Percentiles rank a stretch among this genome's conserved stretches.
Evolutionary conservation across 75 land plant species (phyloP).

Genomic region (Selaginella moellendorffii): DNA sequence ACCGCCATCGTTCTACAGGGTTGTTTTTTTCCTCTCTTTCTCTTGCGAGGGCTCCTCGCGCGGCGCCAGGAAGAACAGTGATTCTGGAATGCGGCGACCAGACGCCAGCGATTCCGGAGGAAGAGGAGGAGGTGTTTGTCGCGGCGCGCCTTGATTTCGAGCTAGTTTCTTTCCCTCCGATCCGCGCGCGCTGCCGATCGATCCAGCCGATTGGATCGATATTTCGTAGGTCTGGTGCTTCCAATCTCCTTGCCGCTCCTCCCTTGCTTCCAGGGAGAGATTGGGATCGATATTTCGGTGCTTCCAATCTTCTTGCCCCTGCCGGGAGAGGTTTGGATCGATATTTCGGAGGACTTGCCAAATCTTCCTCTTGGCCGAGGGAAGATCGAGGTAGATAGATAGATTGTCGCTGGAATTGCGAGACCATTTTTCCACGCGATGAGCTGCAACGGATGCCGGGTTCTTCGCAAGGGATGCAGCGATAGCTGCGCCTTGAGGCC

Average conservation of each 20-base stretch:
- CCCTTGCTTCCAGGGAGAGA: neutral
- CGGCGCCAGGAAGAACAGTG: too few relatives aligned
- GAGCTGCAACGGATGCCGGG: conserved; percentile 95
- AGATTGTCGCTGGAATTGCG: too few relatives aligned
- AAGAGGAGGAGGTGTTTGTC: neutral
- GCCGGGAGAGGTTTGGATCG: too few relatives aligned
- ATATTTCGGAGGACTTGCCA: too few relatives aligned
- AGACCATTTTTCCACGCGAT: too few relatives aligned
- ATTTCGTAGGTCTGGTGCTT: neutral
- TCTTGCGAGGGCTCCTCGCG: too few relatives aligned
- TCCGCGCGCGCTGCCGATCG: neutral
- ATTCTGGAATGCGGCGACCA: neutral
- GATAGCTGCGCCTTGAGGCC: conserved; percentile 66
- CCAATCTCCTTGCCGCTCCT: neutral
- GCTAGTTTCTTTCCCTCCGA: neutral
- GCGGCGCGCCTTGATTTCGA: too few relatives aligned
- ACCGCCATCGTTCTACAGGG: neutral
- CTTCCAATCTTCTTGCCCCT: too few relatives aligned
- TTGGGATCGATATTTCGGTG: too few relatives aligned
- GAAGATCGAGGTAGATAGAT: too few relatives aligned
- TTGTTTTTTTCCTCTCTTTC: neutral
- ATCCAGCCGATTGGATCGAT: neutral
- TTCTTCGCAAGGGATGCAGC: conserved; percentile 83
- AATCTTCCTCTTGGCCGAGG: too few relatives aligned
- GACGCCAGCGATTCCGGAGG: too few relatives aligned